Base-by-base conservation (phyloP, 2,329 filamentous ascomycete genomes). In the Bipolaris victoriae region DNA sequence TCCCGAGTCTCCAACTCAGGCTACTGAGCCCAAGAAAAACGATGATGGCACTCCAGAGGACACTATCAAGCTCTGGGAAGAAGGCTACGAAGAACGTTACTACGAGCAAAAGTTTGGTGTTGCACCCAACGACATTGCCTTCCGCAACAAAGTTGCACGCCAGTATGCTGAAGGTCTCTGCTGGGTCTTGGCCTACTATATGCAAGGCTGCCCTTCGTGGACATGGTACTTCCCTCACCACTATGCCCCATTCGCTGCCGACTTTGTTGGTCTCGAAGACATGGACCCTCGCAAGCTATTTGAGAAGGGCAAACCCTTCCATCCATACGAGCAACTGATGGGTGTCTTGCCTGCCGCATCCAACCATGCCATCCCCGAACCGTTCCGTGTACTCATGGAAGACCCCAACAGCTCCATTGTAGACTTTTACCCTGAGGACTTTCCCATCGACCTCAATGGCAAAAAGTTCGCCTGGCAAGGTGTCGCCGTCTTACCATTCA, bases 391-490 rank as follows among this genome's bases (percentile, higher is more conserved):
- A 53, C 83, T 99, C 16, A 99, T 99, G 95, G 89, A 88, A 24
- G 83, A 96, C 9, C 83, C 90, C 13, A 87, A 96, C 44, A 97
- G 92, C 70, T 88, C 92, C 46, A 98, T 99, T 67, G 91, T 97
- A 64, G 94, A 99, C 75, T 99, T 99, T 76, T 99, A 99, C 69
- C 96, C 96, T 0, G 90, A 93, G 71, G 91, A 97, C 22, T 99
- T 99, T 68, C 87, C 90, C 15, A 85, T 98, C 51, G 95, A 99
- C 76, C 80, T 98, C 40, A 99, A 99, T 65, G 95, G 95, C 52
- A 98, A 98, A 81, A 99, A 98, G 75, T 96, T 97, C 79, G 92
- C 92, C 0, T 99, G 96, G 95, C 94, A 98, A 76, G 95, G 95
- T 62, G 90, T 99, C 51, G 92, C 92, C 2, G 81, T 99, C 18